Evolutionary conservation across 257 asterid species (phyloP).

Genomic region (Gentiana macrophylla): DNA sequence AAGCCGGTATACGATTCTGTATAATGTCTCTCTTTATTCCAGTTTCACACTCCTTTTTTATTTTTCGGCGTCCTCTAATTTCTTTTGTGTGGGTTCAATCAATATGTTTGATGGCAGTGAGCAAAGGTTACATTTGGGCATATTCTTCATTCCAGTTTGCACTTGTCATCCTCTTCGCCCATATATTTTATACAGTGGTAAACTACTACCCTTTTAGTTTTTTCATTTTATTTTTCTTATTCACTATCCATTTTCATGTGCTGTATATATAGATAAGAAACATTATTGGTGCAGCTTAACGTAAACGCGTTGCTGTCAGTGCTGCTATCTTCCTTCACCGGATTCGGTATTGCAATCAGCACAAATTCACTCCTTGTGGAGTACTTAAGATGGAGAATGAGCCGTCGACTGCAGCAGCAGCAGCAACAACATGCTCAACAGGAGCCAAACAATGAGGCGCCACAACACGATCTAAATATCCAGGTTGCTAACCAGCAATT

Average conservation of each 20-base stretch:
- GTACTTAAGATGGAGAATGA: constrained; percentile 81
- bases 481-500: constrained; percentile 17
- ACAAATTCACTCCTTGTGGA: constrained; percentile 84
- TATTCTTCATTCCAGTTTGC: constrained; percentile 98
- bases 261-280: no score
- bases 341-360: constrained; percentile 89
- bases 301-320: constrained; percentile 71
- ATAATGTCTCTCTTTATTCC: no score
- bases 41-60: no score
- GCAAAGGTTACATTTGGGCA: constrained; percentile 95
- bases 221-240: background rate
- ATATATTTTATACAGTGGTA: constrained; percentile 80
- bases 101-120: constrained; percentile 39
- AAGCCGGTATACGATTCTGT: no score
- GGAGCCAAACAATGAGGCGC: background rate
- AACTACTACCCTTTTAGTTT: constrained; percentile 7
- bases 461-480: constrained; percentile 12
- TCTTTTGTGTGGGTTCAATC: background rate
- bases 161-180: constrained; percentile 84
- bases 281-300: constrained; percentile 44
- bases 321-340: constrained; percentile 93
- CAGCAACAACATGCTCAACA: constrained; percentile 12
- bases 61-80: background rate
- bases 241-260: no score
- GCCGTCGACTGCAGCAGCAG: constrained; percentile 25